These are phyloP conservation scores for Ammopiptanthus mongolicus DNA, from an alignment of 306 rosid species.

Conservation along the genomic window DNA sequence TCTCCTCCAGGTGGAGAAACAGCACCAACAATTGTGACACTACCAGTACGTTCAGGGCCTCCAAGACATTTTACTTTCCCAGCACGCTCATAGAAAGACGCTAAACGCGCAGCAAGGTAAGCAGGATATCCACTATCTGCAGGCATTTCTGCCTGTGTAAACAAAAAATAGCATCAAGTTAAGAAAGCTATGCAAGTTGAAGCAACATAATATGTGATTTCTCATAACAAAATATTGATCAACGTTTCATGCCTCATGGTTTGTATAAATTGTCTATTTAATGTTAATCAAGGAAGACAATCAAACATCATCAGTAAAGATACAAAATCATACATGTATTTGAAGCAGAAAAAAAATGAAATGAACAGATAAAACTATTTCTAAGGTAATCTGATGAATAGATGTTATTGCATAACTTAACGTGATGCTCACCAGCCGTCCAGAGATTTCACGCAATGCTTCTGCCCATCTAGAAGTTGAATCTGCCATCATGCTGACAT, in stretches of 20 bases:
- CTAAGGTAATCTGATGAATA: neutral
- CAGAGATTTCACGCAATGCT: constrained; percentile 99
- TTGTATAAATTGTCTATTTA: neutral
- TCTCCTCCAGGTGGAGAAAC: constrained; percentile 99
- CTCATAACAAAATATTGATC: no score
- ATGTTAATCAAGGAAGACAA: neutral
- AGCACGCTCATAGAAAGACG: constrained; percentile 99
- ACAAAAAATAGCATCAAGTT: no score
- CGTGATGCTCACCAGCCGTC: constrained; percentile 76
- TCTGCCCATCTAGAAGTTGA: constrained; percentile 99
- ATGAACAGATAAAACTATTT: no score
- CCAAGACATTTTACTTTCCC: constrained; percentile 99
- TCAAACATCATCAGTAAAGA: neutral
- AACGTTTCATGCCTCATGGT: neutral
- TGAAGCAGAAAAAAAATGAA: neutral
- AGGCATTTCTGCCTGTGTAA: constrained; percentile 99
- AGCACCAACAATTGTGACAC: constrained; percentile 99
- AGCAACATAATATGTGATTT: neutral
- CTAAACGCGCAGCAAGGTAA: constrained; percentile 97
- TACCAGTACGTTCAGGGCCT: constrained; percentile 94
- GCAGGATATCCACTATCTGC: constrained; percentile 99
- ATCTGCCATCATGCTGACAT: constrained; percentile 99
- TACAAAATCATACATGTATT: neutral
- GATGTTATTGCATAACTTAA: neutral
- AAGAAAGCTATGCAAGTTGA: no score